These are phyloP conservation scores for Suhomyces anneliseae DNA, from an alignment of 1,139 yeast species.

Conservation along the genomic window DNA sequence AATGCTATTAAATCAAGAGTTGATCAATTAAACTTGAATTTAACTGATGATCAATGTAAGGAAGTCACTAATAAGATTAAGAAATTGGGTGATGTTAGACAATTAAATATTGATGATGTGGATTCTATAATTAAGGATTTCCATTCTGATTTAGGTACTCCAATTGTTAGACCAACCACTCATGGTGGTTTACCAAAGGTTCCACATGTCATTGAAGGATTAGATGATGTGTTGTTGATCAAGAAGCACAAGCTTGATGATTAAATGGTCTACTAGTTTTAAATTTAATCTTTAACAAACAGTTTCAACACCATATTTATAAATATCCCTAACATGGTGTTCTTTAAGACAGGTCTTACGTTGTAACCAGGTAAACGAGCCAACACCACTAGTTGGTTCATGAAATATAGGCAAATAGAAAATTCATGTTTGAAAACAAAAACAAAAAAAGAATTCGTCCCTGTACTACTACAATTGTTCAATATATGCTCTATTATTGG, in stretches of 20 bases:
- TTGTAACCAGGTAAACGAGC: too few species aligned
- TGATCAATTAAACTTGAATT: conserved; percentile 87
- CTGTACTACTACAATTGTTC: background rate
- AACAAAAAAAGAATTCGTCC: background rate
- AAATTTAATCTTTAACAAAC: too few species aligned
- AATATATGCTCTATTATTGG: too few species aligned
- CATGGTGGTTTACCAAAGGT: conserved; percentile 13
- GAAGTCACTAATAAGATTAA: conserved; percentile 93
- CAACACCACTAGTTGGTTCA: too few species aligned
- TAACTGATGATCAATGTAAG: conserved; percentile 91
- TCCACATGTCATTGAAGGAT: conserved; percentile 23
- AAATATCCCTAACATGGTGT: too few species aligned
- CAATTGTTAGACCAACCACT: conserved; percentile 20
- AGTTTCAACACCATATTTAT: too few species aligned
- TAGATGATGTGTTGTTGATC: conserved; percentile 13
- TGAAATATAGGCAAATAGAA: too few species aligned
- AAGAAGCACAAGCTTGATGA: conserved; percentile 9
- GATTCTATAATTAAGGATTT: conserved; percentile 93
- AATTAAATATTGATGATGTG: conserved; percentile 92
- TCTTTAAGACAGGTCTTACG: too few species aligned
- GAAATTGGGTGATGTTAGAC: conserved; percentile 92
- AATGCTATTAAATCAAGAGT: conserved; percentile 98
- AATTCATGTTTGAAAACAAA: background rate
- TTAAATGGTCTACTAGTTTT: too few species aligned
- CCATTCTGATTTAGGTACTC: conserved; percentile 65